phyloP scores from a whole-genome alignment of 495 filamentous ascomycete species.

The Lophiostoma macrostomum region DNA sequence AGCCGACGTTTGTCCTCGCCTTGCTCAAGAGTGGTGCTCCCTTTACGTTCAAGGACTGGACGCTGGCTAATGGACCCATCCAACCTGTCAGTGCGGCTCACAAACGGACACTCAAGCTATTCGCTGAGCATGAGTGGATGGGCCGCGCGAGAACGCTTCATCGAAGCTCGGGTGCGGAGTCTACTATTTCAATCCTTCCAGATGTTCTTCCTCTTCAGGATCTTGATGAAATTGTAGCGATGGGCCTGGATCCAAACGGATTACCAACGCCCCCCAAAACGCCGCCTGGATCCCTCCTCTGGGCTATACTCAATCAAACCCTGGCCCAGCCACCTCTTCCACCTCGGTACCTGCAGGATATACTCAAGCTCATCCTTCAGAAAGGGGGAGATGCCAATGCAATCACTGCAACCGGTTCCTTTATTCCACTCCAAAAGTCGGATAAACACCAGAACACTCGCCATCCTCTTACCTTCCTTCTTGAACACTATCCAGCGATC shows the following conservation, averaged over 20 bases:
- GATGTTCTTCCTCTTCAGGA: slow-evolving; percentile 10
- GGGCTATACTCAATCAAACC: slow-evolving; percentile 16
- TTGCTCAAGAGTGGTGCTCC: slow-evolving; percentile 16
- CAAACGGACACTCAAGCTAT: slow-evolving; percentile 12
- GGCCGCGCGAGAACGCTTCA: slow-evolving; percentile 7
- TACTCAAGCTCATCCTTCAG: slow-evolving; percentile 6
- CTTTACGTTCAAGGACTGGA: slow-evolving; percentile 20
- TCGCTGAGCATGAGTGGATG: slow-evolving; percentile 27
- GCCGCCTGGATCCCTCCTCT: slow-evolving; percentile 1
- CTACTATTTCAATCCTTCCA: slow-evolving; percentile 3
- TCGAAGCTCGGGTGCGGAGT: background rate
- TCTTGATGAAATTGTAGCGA: slow-evolving; percentile 10
- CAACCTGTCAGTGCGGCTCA: slow-evolving; percentile 6
- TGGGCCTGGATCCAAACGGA: slow-evolving; percentile 20
- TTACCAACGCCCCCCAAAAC: slow-evolving; percentile 2
- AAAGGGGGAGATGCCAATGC: slow-evolving; percentile 15
- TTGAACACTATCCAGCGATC: slow-evolving; percentile 13
- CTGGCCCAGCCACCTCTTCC: background rate
- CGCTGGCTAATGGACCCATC: background rate
- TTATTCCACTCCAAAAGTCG: background rate
- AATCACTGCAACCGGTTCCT: background rate
- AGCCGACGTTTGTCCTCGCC: slow-evolving; percentile 14
- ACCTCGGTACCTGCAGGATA: slow-evolving; percentile 5
- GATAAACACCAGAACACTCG: background rate
- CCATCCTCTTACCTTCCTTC: slow-evolving; percentile 22